These are phyloP conservation scores for Globisporangium rhizosaccharum DNA, from an alignment of 352 stramenopile species.

Conservation along the genomic window DNA sequence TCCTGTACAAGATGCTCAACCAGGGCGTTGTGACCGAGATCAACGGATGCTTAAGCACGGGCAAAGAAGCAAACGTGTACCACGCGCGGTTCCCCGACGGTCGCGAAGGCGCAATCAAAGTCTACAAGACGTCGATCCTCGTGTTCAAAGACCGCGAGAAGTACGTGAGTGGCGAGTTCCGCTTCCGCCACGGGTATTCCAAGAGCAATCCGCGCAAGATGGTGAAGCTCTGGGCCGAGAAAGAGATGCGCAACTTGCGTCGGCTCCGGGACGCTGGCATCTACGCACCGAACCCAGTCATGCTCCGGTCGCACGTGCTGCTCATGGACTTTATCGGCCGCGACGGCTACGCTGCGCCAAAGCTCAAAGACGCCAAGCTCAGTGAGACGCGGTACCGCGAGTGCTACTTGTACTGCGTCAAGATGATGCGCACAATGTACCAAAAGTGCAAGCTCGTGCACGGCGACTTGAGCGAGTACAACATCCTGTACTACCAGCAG, in stretches of 20 bases:
- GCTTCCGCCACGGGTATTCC: constrained; percentile 96
- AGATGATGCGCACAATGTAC: constrained; percentile 97
- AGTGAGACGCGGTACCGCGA: constrained; percentile 89
- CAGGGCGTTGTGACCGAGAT: constrained; percentile 95
- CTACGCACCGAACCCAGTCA: constrained; percentile 86
- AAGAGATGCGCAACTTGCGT: constrained; percentile 98
- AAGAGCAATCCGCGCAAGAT: constrained; percentile 98
- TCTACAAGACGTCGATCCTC: constrained; percentile 91
- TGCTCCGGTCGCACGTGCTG: constrained; percentile 97
- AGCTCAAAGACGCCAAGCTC: constrained; percentile 93
- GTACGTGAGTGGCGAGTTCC: constrained; percentile 98
- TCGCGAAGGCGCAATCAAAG: constrained; percentile 79
- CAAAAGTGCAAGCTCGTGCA: constrained; percentile 96
- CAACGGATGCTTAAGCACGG: constrained; percentile 98
- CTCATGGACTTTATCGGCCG: constrained; percentile 99
- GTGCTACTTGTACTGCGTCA: constrained; percentile 93
- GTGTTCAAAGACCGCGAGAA: constrained; percentile 99
- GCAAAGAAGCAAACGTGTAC: constrained; percentile 99
- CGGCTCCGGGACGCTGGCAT: constrained; percentile 91
- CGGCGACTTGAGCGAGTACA: constrained; percentile 99
- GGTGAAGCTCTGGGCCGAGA: constrained; percentile 99
- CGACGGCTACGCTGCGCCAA: constrained; percentile 92
- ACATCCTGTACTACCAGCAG: constrained; percentile 97
- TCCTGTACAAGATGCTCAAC: constrained; percentile 98
- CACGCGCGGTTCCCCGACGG: constrained; percentile 85